These are phyloP conservation scores for Dothistroma pini DNA, from an alignment of 2,329 filamentous ascomycete species.

Conservation along the genomic window DNA sequence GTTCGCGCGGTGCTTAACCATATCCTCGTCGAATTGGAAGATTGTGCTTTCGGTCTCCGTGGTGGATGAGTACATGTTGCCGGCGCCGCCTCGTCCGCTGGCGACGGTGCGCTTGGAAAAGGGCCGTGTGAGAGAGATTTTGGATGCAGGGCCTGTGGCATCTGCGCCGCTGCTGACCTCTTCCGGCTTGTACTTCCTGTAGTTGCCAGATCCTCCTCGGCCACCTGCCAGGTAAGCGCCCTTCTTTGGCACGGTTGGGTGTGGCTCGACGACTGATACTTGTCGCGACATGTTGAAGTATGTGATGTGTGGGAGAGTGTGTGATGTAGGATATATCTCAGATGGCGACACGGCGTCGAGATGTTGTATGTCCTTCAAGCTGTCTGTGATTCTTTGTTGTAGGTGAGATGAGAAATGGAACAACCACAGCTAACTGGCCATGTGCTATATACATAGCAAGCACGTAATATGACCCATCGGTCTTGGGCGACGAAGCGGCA, in stretches of 20 bases:
- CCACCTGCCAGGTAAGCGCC: conserved; percentile 48
- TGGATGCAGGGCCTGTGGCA: conserved; percentile 47
- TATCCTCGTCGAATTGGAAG: conserved; percentile 66
- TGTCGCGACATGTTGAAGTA: conserved; percentile 33
- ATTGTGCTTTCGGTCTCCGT: conserved; percentile 53
- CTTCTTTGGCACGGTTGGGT: conserved; percentile 52
- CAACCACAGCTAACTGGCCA: conserved; percentile 1
- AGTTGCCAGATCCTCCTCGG: conserved; percentile 58
- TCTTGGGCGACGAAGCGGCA: not conserved
- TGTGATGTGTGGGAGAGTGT: conserved; percentile 8
- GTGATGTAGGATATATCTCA: not conserved
- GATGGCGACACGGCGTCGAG: not conserved
- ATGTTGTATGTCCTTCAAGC: conserved; percentile 3
- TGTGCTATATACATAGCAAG: conserved; percentile 12
- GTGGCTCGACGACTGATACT: conserved; percentile 59
- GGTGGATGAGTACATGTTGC: conserved; percentile 53
- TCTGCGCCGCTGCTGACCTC: conserved; percentile 49
- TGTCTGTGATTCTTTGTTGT: conserved; percentile 8
- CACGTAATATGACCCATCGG: not conserved
- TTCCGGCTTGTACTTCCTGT: conserved; percentile 52
- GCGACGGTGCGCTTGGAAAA: conserved; percentile 52
- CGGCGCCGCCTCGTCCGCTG: conserved; percentile 56
- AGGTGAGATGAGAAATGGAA: conserved; percentile 10
- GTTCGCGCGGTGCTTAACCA: conserved; percentile 51
- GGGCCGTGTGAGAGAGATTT: conserved; percentile 46